Base-by-base conservation (phyloP, 106 monocot genomes). In the Chionographis japonica region DNA sequence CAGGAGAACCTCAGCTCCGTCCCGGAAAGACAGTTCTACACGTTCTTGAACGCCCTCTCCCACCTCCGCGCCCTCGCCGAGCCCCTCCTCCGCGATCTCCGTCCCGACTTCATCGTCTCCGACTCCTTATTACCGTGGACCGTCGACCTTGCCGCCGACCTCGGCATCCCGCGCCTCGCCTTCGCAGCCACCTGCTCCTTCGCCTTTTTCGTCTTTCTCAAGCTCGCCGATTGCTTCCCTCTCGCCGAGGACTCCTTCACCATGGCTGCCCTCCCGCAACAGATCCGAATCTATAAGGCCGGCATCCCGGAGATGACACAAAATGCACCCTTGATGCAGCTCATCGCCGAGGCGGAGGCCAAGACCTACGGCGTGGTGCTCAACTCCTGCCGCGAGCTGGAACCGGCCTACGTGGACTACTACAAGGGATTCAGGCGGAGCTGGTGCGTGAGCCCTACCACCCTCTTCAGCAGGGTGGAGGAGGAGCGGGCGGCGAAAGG, bases 111-210 rank as follows among this genome's bases (percentile, higher is more conserved):
- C 56, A 18, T 81, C 43, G 27, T 79, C 8, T 57, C 74, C 12
- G 79, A 77, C 60, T 62, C 62, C 36, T 36, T 56, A 14, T 76
- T 72, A 15, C 61, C 61, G 0, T 81, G 72, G 76, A 68, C 81
- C 12, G 12, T 50, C 20, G 52, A 72, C 52, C 40, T 77, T 8
- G 66, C 81, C 4, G 7, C 8, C 3, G 60, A 63, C 12, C 19
- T 72, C 57, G 51, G 38, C 16, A 57, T 76, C 40, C 76, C 81
- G 1, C 71, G 72, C 49, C 53, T 77, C 18, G 50, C 58, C 12
- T 77, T 77, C 67, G 63, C 68, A 46, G 61, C 67, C n/a, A 52
- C 46, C 50, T 54, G 68, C 50, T 67, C 67, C 50, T 77, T 81
- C 71, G 12, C 72, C 7, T 53, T 60, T 10, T 53, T 18, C 40